Evolutionary conservation across 352 stramenopile genomes (phyloP).

Genomic region (Phytophthora rubi): DNA sequence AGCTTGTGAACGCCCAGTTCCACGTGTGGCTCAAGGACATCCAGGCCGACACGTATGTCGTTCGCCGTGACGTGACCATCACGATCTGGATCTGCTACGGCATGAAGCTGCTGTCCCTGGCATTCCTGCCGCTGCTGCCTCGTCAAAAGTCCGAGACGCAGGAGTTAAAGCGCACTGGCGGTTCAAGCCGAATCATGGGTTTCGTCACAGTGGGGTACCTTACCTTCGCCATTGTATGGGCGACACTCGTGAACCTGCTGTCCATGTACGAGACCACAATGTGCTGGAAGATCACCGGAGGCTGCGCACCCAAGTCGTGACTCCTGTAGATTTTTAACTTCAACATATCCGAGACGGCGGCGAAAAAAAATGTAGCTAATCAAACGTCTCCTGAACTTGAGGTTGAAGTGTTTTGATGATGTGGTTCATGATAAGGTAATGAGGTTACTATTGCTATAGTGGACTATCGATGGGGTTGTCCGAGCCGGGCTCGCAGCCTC

Average conservation of each 20-base stretch:
- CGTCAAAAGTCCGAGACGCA: slow-evolving; percentile 53
- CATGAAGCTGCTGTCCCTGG: slow-evolving; percentile 57
- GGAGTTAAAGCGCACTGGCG: slow-evolving; percentile 43
- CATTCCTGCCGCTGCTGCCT: slow-evolving; percentile 52
- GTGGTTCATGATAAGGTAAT: too few relatives aligned
- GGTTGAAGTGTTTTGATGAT: slow-evolving; percentile 45
- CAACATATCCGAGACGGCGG: too few relatives aligned
- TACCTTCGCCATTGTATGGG: slow-evolving; percentile 37
- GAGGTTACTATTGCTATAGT: too few relatives aligned
- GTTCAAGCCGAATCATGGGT: slow-evolving; percentile 42
- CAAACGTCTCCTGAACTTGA: slow-evolving; percentile 39
- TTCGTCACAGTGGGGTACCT: slow-evolving; percentile 37
- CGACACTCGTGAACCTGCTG: slow-evolving; percentile 50
- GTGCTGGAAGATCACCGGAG: slow-evolving; percentile 61
- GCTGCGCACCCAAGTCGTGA: slow-evolving; percentile 39
- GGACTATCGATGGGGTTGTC: too few relatives aligned
- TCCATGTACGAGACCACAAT: slow-evolving; percentile 53
- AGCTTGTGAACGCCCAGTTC: slow-evolving; percentile 56
- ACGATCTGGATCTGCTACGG: slow-evolving; percentile 60
- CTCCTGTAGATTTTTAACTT: too few relatives aligned
- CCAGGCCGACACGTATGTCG: slow-evolving; percentile 43
- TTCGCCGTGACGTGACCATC: slow-evolving; percentile 62
- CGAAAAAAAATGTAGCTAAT: too few relatives aligned
- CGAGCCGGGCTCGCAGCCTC: slow-evolving; percentile 38
- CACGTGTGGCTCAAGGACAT: slow-evolving; percentile 57